Evolutionary conservation across 2,329 filamentous ascomycete species (phyloP), one percentile per base, ranked within the genome.

Genomic region (Coniochaeta sp.): DNA sequence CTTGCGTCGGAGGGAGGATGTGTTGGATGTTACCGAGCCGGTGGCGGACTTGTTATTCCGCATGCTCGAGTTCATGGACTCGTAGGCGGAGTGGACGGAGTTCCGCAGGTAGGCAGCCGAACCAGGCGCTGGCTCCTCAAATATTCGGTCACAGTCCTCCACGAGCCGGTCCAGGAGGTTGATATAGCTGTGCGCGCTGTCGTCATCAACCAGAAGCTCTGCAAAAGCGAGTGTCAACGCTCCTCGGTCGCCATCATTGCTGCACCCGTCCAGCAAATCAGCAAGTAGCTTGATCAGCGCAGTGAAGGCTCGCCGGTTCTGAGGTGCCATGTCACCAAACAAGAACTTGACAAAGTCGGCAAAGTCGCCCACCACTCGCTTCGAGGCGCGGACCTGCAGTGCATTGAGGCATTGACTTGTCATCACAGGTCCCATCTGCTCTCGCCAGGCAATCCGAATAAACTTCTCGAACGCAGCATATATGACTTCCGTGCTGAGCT

Each of bases 381-480:
- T 86, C 51, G 82, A 77, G 9, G 80, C 75, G 53, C 81, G 76
- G 53, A 79, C 77, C 59, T 95, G 91, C n/a, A 97, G 75, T 1
- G 83, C 82, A 52, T 86, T 81, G 32, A 96, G 75, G 5, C 83
- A 79, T 46, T 86, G 76, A 49, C 82, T 76, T 1, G 88, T 83
- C 66, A 97, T 83, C 51, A 97, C 82, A 3, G 89, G 83, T 0
- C 92, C 92, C 76, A 96, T 91, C 60, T 89, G 86, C 57, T 92
- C 87, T 53, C 81, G 84, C 92, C 92, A 97, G 13, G 89, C 91
- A 56, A 91, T 85, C 53, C 83, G 84, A 54, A 96, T 73, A 60
- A 96, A 97, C 55, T 95, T 96, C 65, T 96, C 91, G 65, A 96
- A 97, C 0, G 91, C 87, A 22, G 88, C 87, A 63, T 96, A 95